A percentile compares a stretch with the other conserved stretches of the same genome.
Evolutionary conservation across 2,329 filamentous ascomycete species (phyloP).

Genomic region (Diplodia seriata): DNA sequence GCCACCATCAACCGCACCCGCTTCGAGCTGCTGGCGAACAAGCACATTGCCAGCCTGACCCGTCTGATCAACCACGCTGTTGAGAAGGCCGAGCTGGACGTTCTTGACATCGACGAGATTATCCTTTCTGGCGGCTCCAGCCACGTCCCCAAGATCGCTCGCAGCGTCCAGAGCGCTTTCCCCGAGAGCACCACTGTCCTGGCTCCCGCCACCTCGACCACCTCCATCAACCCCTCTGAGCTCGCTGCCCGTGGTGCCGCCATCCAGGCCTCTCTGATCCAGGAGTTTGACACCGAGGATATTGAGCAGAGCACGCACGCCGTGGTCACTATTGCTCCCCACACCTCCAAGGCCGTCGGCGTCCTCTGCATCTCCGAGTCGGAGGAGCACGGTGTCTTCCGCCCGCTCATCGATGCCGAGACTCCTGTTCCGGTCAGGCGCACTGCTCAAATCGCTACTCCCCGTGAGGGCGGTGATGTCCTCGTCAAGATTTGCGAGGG

Average conservation of each 20-base stretch:
- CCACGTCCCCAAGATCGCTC: slow-evolving; percentile 91
- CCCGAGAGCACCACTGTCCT: slow-evolving; percentile 77
- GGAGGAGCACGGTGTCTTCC: slow-evolving; percentile 72
- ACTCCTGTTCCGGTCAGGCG: slow-evolving; percentile 90
- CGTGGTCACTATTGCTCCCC: slow-evolving; percentile 90
- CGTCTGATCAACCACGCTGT: slow-evolving; percentile 82
- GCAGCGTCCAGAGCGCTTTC: slow-evolving; percentile 81
- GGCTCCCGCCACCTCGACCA: slow-evolving; percentile 78
- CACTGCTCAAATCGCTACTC: slow-evolving; percentile 77
- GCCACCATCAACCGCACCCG: slow-evolving; percentile 91
- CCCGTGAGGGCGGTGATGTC: slow-evolving; percentile 84
- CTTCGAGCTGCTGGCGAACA: slow-evolving; percentile 86
- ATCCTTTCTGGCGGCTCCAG: slow-evolving; percentile 91
- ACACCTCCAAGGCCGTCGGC: slow-evolving; percentile 87
- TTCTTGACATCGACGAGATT: slow-evolving; percentile 92
- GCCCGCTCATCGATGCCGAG: slow-evolving; percentile 80
- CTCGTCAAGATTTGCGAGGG: slow-evolving; percentile 89
- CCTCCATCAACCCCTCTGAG: slow-evolving; percentile 92
- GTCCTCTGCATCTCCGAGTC: slow-evolving; percentile 72
- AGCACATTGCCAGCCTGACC: slow-evolving; percentile 88
- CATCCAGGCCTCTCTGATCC: slow-evolving; percentile 91
- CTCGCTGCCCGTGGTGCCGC: slow-evolving; percentile 87
- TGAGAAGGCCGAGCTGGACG: slow-evolving; percentile 89
- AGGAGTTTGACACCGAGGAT: slow-evolving; percentile 91
- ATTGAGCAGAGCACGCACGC: slow-evolving; percentile 97